phyloP scores from a whole-genome alignment of 2,329 filamentous ascomycete species.

The Penicillium psychrosexuale region DNA sequence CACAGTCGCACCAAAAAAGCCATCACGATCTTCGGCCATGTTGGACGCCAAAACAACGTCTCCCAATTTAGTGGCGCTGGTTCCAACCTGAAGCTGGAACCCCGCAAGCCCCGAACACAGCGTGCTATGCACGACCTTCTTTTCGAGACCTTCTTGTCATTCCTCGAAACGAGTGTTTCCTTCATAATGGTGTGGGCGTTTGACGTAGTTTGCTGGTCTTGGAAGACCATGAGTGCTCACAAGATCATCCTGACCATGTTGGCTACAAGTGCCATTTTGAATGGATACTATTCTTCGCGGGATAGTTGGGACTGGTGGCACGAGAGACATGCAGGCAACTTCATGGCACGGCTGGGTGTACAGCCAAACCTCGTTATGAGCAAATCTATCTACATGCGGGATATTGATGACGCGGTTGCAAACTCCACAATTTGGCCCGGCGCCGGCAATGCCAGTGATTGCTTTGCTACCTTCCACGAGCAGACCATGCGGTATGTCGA shows the following conservation, averaged over 20 bases:
- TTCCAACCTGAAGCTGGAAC: constrained; percentile 33
- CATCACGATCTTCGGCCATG: constrained; percentile 48
- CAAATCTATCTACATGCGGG: constrained; percentile 76
- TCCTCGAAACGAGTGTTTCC: constrained; percentile 70
- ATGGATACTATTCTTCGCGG: constrained; percentile 70
- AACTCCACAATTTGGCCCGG: constrained; percentile 31
- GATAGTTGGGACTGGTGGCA: constrained; percentile 78
- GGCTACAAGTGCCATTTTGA: constrained; percentile 65
- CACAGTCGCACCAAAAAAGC: constrained; percentile 50
- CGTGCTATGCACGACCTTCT: constrained; percentile 66
- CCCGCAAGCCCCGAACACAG: constrained; percentile 58
- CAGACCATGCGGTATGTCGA: constrained; percentile 37
- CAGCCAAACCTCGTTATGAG: constrained; percentile 76
- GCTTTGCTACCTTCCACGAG: constrained; percentile 46
- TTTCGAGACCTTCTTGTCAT: constrained; percentile 68
- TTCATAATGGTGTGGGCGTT: constrained; percentile 76
- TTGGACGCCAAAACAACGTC: constrained; percentile 44
- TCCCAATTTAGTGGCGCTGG: constrained; percentile 39
- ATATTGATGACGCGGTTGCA: constrained; percentile 66
- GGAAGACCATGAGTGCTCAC: constrained; percentile 68
- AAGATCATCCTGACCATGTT: constrained; percentile 69
- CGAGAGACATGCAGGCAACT: constrained; percentile 73
- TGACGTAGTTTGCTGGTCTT: constrained; percentile 62
- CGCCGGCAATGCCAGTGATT: constrained; percentile 34
- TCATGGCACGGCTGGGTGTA: constrained; percentile 79